Base-by-base conservation (phyloP, 768 basidiomycete genomes). In the Leccinum obscurum region DNA sequence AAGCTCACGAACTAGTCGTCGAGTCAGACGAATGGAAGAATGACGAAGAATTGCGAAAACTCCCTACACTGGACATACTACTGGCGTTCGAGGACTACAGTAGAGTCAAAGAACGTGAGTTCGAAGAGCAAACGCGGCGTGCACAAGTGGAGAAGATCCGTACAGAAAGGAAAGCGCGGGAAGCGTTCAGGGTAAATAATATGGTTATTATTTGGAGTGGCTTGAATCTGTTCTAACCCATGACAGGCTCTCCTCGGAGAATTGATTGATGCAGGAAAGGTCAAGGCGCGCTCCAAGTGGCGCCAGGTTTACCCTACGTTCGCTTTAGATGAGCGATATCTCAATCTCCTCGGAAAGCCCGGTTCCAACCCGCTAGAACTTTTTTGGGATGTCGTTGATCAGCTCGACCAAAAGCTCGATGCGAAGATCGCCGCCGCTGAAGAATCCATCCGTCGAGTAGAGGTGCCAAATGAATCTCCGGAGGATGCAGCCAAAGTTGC, bases 351-450 rank as follows among this genome's bases (percentile, higher is more conserved):
- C 17, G 96, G 97, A 15, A 92, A 90, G 66, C 92, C 92, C 8
- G 97, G 97, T 14, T 96, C 94, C 2, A 95, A 92, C 65, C 95
- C 96, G 1, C 81, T 99, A 32, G 97, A 99, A 68, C 83, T 98
- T 4, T 98, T 97, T 76, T 97, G 95, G 93, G 96, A 98, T 74
- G 72, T 83, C 10, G 89, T 97, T 50, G 97, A 99, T 73, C 81
- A 79, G 46, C 81, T 97, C 3, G 95, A 94, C 68, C 92, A 95
- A 70, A 83, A 87, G 64, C 82, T 96, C 17, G 93, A 95, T 62
- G 81, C 82, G 20, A 92, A 92, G 69, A 87, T 92, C 17, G 80
- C 80, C n/a, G 68, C 84, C 32, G 85, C 90, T 3, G 87, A 89
- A 60, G 81, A 78, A 32, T 86, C 81, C 4, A 79, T 92, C 63